Conservation (phyloP, 345 rosid genomes). For the Eucalyptus pauciflora region DNA sequence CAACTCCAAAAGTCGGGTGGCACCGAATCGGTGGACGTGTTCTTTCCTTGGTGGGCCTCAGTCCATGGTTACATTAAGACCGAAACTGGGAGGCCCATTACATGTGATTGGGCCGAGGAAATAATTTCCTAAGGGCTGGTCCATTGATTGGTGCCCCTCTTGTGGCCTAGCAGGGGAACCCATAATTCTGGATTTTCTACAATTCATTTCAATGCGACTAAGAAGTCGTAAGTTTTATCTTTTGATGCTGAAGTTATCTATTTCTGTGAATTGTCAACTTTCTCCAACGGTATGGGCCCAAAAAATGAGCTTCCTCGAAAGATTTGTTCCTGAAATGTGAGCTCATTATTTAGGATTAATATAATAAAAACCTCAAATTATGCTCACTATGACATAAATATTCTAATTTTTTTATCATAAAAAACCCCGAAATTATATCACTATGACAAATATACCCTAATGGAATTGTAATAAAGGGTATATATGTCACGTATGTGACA, state of each 20-base stretch:
- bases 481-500: no score
- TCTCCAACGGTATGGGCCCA: not conserved
- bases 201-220: not conserved
- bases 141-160: not conserved
- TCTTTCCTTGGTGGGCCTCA: not conserved
- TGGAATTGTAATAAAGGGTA: no score
- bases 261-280: not conserved
- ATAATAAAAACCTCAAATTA: not conserved
- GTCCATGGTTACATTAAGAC: not conserved
- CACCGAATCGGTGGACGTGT: not conserved
- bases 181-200: not conserved
- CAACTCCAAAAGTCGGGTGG: not conserved
- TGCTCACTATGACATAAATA: not conserved
- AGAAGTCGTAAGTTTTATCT: not conserved
- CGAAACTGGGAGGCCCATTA: not conserved
- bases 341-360: not conserved
- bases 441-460: rapidly evolving
- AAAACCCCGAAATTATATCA: not conserved
- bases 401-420: no score
- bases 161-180: not conserved
- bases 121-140: not conserved
- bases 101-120: not conserved
- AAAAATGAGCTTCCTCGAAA: not conserved
- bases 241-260: not conserved
- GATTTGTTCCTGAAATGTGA: not conserved